Conservation (phyloP, 208 protist genomes). For the Leishmania mexicana region DNA sequence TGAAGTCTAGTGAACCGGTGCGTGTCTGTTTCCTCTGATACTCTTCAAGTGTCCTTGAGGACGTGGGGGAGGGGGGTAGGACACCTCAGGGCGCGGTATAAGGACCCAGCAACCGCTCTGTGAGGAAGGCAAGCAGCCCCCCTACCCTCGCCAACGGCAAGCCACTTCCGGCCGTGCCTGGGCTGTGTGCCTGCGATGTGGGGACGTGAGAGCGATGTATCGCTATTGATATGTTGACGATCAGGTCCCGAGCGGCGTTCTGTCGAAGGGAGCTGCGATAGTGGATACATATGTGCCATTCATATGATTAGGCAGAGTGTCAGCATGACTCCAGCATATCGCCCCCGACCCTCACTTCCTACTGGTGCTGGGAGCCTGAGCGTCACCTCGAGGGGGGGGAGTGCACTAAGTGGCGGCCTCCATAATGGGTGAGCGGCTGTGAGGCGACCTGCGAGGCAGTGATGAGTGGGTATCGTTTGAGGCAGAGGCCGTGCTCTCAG, state of each 20-base stretch:
- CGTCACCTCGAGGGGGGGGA: neutral
- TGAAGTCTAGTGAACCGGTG: neutral
- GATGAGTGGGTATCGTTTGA: neutral
- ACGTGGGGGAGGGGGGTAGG: neutral
- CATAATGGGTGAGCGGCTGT: neutral
- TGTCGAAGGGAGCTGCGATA: neutral
- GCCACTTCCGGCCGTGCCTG: neutral
- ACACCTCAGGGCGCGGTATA: neutral
- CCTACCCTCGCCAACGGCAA: neutral
- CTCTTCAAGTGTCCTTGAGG: neutral
- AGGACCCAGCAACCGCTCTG: neutral
- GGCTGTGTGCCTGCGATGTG: neutral
- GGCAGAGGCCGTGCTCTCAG: neutral
- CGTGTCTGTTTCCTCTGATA: slow-evolving; percentile 15
- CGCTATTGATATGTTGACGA: neutral
- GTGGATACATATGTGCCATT: neutral
- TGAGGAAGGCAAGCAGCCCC: neutral
- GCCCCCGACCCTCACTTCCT: neutral
- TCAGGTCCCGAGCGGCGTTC: neutral
- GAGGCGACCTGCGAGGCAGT: neutral
- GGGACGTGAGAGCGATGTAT: neutral
- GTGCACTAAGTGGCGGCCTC: neutral
- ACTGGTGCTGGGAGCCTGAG: neutral
- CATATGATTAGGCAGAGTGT: neutral
- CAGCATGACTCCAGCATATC: neutral